These are phyloP conservation scores for Pestalotiopsis fici DNA, from an alignment of 2,329 filamentous ascomycete species.

Conservation along the genomic window DNA sequence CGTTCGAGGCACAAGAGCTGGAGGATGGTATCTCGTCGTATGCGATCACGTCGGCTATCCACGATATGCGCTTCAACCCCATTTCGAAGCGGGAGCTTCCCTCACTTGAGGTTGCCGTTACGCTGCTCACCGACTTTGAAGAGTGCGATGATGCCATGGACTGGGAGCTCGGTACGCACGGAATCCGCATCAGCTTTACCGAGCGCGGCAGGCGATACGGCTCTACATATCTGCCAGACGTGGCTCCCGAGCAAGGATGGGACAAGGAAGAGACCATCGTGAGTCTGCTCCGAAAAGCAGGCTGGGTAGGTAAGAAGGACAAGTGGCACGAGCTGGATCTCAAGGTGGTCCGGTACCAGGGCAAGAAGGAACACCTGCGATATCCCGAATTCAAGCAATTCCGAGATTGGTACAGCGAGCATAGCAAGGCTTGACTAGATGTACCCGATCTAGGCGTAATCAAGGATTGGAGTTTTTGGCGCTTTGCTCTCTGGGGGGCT, in stretches of 20 bases:
- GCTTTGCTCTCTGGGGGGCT: not conserved
- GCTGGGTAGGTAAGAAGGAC: conserved; percentile 81
- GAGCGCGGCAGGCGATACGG: conserved; percentile 73
- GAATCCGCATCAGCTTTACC: conserved; percentile 83
- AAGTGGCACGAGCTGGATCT: conserved; percentile 80
- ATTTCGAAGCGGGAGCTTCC: conserved; percentile 57
- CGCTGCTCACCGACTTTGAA: conserved; percentile 85
- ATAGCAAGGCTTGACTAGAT: conserved; percentile 16
- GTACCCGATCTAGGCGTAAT: conserved; percentile 3
- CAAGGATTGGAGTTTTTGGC: not conserved
- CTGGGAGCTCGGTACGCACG: conserved; percentile 86
- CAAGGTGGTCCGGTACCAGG: conserved; percentile 83
- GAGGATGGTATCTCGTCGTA: conserved; percentile 75
- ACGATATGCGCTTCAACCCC: conserved; percentile 64
- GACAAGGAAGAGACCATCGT: conserved; percentile 87
- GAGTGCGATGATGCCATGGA: conserved; percentile 72
- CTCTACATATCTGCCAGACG: conserved; percentile 89
- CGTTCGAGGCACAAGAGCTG: conserved; percentile 79
- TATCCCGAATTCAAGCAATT: conserved; percentile 80
- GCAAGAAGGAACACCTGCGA: conserved; percentile 70
- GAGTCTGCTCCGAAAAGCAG: conserved; percentile 91
- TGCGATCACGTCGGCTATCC: conserved; percentile 74
- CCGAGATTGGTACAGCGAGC: conserved; percentile 68
- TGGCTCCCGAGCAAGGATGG: conserved; percentile 92
- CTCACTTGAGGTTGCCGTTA: conserved; percentile 67